phyloP scores from a whole-genome alignment of 805 yeast genomes.

The Cyberlindnera misumaiensis region DNA sequence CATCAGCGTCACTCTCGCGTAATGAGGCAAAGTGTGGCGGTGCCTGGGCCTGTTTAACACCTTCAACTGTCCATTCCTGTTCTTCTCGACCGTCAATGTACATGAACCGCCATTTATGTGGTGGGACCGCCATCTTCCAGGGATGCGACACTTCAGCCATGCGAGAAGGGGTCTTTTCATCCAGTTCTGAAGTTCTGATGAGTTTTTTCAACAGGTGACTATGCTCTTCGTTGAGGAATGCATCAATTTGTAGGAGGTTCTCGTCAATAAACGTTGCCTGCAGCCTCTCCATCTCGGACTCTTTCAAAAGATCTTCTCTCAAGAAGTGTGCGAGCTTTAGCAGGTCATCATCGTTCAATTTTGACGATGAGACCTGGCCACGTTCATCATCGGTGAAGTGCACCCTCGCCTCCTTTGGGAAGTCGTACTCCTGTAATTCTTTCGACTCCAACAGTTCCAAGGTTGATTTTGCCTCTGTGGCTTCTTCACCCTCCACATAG shows the following conservation, averaged over 20 bases:
- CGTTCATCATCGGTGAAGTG: too few relatives aligned
- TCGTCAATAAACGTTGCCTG: slow-evolving; percentile 53
- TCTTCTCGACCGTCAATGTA: slow-evolving; percentile 64
- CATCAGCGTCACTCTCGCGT: slow-evolving; percentile 10
- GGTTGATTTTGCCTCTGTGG: slow-evolving; percentile 66
- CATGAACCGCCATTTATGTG: slow-evolving; percentile 84
- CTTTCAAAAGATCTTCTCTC: slow-evolving; percentile 40
- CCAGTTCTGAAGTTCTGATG: slow-evolving; percentile 54
- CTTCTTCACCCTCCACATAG: slow-evolving; percentile 71
- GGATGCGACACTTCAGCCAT: slow-evolving; percentile 55
- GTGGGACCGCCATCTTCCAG: slow-evolving; percentile 90
- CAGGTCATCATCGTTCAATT: slow-evolving; percentile 20
- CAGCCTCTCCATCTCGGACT: slow-evolving; percentile 33
- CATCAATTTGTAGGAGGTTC: slow-evolving; percentile 60
- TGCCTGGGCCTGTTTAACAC: slow-evolving; percentile 35
- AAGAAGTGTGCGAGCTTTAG: slow-evolving; percentile 45
- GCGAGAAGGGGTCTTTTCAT: slow-evolving; percentile 49
- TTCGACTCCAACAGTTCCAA: slow-evolving; percentile 73
- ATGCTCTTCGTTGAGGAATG: slow-evolving; percentile 53
- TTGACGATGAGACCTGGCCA: slow-evolving; percentile 33
- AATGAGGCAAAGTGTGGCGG: slow-evolving; percentile 43
- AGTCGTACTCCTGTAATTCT: slow-evolving; percentile 71
- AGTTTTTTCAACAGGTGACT: slow-evolving; percentile 38
- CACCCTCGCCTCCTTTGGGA: slow-evolving; percentile 57
- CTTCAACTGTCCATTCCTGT: slow-evolving; percentile 24